These are phyloP conservation scores for Nothomitra cinnamomea DNA, from an alignment of 2,329 filamentous ascomycete species.

Conservation along the genomic window DNA sequence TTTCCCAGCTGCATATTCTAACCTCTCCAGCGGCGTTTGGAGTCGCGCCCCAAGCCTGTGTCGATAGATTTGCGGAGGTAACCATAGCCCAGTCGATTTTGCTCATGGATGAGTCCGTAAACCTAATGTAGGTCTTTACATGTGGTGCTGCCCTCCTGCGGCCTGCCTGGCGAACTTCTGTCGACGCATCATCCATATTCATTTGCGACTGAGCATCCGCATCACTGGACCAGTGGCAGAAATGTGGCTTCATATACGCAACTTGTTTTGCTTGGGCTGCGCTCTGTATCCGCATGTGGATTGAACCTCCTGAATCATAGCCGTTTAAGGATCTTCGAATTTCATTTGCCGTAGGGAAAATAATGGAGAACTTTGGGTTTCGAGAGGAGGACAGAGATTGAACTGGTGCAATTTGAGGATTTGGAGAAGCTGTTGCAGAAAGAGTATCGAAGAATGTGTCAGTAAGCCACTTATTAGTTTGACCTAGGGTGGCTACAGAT, in stretches of 20 bases:
- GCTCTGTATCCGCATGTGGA: slow-evolving; percentile 64
- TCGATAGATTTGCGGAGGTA: slow-evolving; percentile 83
- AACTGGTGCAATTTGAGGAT: slow-evolving; percentile 14
- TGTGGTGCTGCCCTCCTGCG: slow-evolving; percentile 62
- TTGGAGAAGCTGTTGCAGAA: slow-evolving; percentile 8
- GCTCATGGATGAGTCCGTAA: slow-evolving; percentile 21
- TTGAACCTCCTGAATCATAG: slow-evolving; percentile 59
- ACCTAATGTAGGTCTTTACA: slow-evolving; percentile 77
- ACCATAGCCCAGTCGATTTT: slow-evolving; percentile 69
- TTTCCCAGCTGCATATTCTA: slow-evolving; percentile 64
- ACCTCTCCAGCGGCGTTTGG: slow-evolving; percentile 40
- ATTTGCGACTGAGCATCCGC: slow-evolving; percentile 6
- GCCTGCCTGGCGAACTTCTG: slow-evolving; percentile 31
- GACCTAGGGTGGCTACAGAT: slow-evolving; percentile 64
- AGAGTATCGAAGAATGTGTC: slow-evolving; percentile 42
- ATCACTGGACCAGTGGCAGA: slow-evolving; percentile 64
- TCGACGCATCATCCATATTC: background rate
- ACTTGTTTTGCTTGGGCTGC: slow-evolving; percentile 57
- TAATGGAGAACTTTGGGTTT: slow-evolving; percentile 44
- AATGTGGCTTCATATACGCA: slow-evolving; percentile 48
- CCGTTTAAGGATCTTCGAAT: slow-evolving; percentile 62
- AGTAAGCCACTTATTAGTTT: slow-evolving; percentile 53
- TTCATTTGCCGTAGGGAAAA: slow-evolving; percentile 69
- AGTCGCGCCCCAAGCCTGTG: slow-evolving; percentile 70
- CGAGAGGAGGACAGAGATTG: slow-evolving; percentile 3